phyloP scores from a whole-genome alignment of 2,329 filamentous ascomycete species.

The Ophiocordyceps camponoti-rufipedis region DNA sequence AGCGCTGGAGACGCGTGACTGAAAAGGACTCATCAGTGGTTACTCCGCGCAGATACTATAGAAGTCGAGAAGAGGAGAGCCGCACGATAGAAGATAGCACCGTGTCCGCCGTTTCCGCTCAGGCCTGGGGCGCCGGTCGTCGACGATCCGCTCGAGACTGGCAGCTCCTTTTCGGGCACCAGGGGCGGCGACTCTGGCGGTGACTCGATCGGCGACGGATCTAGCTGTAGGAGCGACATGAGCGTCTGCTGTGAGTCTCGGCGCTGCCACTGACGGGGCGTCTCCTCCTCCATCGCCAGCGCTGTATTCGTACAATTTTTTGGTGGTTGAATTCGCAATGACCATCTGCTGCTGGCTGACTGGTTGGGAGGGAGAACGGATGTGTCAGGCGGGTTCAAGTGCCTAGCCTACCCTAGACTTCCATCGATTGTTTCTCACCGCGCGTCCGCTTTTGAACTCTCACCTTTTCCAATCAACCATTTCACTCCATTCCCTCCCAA shows the following conservation, averaged over 20 bases:
- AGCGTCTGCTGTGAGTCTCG: slow-evolving; percentile 34
- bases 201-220: slow-evolving; percentile 59
- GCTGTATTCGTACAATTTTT: neutral
- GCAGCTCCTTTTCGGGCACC: slow-evolving; percentile 7
- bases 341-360: too few species aligned
- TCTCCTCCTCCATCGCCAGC: slow-evolving; percentile 3
- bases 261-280: slow-evolving; percentile 6
- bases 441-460: too few species aligned
- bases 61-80: slow-evolving; percentile 2
- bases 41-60: neutral
- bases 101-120: slow-evolving; percentile 38
- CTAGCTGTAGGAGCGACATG: slow-evolving; percentile 55
- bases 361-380: too few species aligned
- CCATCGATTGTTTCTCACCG: too few species aligned
- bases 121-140: slow-evolving; percentile 31
- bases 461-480: too few species aligned
- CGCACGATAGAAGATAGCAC: slow-evolving; percentile 60
- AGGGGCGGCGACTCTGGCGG: slow-evolving; percentile 18
- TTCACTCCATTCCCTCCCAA: too few species aligned
- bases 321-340: neutral
- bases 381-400: too few species aligned
- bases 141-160: slow-evolving; percentile 8
- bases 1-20: slow-evolving; percentile 52
- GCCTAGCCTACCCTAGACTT: too few species aligned
- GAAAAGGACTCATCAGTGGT: neutral